Evolutionary conservation across 139 green algal genomes (phyloP), one percentile per base, ranked within the genome.

Genomic region (Chlamydomonas sp.): DNA sequence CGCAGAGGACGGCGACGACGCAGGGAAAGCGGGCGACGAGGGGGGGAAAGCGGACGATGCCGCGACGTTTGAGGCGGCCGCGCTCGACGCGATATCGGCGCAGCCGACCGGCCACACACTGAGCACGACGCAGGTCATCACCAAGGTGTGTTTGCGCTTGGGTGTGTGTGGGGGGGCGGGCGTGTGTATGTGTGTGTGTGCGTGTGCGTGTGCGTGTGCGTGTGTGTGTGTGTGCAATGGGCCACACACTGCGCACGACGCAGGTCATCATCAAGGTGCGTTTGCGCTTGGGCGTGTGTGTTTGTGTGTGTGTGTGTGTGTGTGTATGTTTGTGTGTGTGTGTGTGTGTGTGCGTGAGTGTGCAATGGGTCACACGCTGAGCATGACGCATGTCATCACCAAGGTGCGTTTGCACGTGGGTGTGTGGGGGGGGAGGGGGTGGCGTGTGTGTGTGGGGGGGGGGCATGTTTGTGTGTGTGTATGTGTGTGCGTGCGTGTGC

Each of bases 101-200:
- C 86, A 90, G 70, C 87, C 87, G 16, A 93, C 81, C 5, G 91
- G 91, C 10, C 81, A 80, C 80, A 97, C 91, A 0, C 78, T 97
- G 48, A 75, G 47, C 30, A 96, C 88, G 1, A 84, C 84, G 0
- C 50, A 85, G 2, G 82, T 92, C 1, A 61, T 75, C 39, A 83
- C 81, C 35, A 71, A n/a, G n/a, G n/a, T n/a, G n/a, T n/a, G n/a
- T n/a, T n/a, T n/a, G 48, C 31, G 64, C 39, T 4, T 2, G 64
- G 43, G 43, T 54, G 43, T 13, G 16, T 26, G 43, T 16, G 13
- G 43, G 16, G 43, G 43, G 43, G 43, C 13, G 16, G 43, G 13
- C 16, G 43, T 26, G 43, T 54, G 43, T 26, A 54, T 16, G 13
- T 54, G 43, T n/a, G n/a, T n/a, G n/a, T n/a, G n/a, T n/a, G n/a